These are phyloP conservation scores for Pseudophaeomoniella oleicola DNA, from an alignment of 2,329 filamentous ascomycete genomes.

Conservation along the genomic window DNA sequence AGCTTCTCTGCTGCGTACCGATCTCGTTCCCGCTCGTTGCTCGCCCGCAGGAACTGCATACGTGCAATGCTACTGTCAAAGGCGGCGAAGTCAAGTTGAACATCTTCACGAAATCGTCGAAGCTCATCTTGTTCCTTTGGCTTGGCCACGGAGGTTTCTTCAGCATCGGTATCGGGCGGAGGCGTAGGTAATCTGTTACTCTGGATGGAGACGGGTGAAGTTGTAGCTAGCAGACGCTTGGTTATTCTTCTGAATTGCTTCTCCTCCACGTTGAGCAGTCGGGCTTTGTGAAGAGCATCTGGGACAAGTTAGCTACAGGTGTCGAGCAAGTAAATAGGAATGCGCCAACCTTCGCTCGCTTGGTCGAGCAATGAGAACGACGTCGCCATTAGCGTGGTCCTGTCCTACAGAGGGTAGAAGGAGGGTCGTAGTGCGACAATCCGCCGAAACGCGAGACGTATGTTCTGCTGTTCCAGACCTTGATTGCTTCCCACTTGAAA, in stretches of 20 bases:
- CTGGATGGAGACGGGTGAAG: constrained; percentile 40
- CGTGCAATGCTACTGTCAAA: constrained; percentile 78
- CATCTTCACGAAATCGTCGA: constrained; percentile 63
- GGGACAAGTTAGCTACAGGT: constrained; percentile 4
- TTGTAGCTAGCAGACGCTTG: constrained; percentile 59
- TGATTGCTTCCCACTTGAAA: too few species aligned
- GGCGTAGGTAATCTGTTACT: constrained; percentile 47
- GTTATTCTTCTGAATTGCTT: constrained; percentile 82
- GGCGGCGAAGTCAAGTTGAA: constrained; percentile 74
- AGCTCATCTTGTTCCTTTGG: constrained; percentile 37
- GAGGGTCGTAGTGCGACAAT: too few species aligned
- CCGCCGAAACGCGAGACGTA: too few species aligned
- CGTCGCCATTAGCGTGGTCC: constrained; percentile 33
- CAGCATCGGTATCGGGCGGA: constrained; percentile 43
- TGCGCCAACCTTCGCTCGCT: constrained; percentile 43
- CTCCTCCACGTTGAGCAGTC: constrained; percentile 80
- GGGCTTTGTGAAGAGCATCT: constrained; percentile 74
- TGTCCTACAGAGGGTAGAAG: too few species aligned
- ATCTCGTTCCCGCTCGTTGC: constrained; percentile 69
- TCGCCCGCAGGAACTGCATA: constrained; percentile 71
- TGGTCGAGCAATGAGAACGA: constrained; percentile 57
- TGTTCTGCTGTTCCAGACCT: too few species aligned
- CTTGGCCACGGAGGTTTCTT: constrained; percentile 19
- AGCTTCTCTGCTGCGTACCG: constrained; percentile 71
- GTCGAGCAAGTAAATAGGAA: constrained; percentile 1